A percentile compares a stretch with the other conserved stretches of the same genome.
phyloP scores from a whole-genome alignment of 768 basidiomycete species.

The Astraeus odoratus region DNA sequence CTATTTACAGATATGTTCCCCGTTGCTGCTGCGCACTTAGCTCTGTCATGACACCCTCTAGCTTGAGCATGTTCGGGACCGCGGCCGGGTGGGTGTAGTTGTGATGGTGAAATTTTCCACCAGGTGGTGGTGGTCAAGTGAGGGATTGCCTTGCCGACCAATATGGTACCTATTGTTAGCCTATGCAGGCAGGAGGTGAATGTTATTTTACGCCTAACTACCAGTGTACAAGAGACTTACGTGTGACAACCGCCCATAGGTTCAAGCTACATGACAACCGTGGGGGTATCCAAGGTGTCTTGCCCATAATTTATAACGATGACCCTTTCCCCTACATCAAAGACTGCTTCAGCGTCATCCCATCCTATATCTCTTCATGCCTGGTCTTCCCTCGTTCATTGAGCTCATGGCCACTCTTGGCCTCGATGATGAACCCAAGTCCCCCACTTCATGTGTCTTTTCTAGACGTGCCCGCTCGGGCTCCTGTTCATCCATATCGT shows the following conservation, averaged over 20 bases:
- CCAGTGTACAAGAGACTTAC: constrained; percentile 3
- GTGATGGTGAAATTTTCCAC: too few species aligned
- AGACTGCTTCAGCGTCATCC: constrained; percentile 14
- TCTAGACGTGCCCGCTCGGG: constrained; percentile 29
- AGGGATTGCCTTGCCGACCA: constrained; percentile 61
- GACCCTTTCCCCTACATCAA: constrained; percentile 8
- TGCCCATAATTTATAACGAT: constrained; percentile 21
- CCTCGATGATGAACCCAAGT: constrained; percentile 44
- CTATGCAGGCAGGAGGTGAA: constrained; percentile 16
- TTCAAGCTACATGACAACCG: constrained; percentile 24
- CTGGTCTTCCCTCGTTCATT: constrained; percentile 78
- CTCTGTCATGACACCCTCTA: too few species aligned
- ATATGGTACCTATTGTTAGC: constrained; percentile 39
- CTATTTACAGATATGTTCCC: too few species aligned
- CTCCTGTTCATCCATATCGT: constrained; percentile 41
- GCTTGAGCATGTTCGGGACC: too few species aligned
- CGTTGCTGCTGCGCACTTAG: too few species aligned
- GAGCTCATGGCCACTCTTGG: constrained; percentile 83
- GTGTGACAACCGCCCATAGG: constrained; percentile 27
- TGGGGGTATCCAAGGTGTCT: constrained; percentile 30
- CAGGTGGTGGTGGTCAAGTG: too few species aligned
- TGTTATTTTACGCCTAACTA: constrained; percentile 6
- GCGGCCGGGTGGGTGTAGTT: too few species aligned
- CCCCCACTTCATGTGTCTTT: constrained; percentile 20
- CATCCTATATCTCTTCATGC: constrained; percentile 40